Conservation (phyloP, 371 early-diverging fungal species). For the Zopfochytrium polystomum region DNA sequence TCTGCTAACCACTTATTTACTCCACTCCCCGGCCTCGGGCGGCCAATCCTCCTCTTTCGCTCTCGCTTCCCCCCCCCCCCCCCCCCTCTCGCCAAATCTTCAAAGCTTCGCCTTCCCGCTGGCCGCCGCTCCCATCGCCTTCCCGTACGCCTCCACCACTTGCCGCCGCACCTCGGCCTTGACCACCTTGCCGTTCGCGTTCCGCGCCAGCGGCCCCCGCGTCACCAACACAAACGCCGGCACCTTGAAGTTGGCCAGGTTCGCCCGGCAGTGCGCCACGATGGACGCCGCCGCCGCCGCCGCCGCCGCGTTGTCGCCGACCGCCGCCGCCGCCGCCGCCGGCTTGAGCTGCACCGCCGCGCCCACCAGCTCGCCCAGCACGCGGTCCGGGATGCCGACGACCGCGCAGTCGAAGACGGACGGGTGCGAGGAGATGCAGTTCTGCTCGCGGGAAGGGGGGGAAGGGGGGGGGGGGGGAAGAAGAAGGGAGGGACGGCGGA, state of each 20-base stretch:
- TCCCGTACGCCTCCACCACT: too few relatives aligned
- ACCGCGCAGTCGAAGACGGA: constrained; percentile 22
- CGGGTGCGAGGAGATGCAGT: constrained; percentile 16
- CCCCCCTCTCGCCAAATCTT: too few relatives aligned
- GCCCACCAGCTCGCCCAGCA: constrained; percentile 25
- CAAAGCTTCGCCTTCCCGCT: too few relatives aligned
- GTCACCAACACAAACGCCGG: constrained; percentile 20
- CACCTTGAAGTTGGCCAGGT: constrained; percentile 25
- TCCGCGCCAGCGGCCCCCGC: constrained; percentile 13
- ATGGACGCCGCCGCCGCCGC: background rate
- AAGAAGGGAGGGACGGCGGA: too few relatives aligned
- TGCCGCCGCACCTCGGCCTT: constrained; percentile 14
- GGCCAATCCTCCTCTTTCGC: too few relatives aligned
- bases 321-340: background rate
- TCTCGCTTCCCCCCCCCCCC: too few relatives aligned
- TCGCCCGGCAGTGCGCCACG: constrained; percentile 5
- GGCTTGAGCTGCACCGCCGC: constrained; percentile 15
- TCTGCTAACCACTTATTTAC: too few relatives aligned
- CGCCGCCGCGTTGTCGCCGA: too few relatives aligned
- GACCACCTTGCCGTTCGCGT: constrained; percentile 25
- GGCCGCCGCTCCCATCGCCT: too few relatives aligned
- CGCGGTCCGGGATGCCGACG: constrained; percentile 22
- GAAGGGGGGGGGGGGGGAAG: too few relatives aligned
- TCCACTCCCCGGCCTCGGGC: too few relatives aligned
- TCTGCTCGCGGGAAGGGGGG: too few relatives aligned